A percentile compares a stretch with the other conserved stretches of the same genome.
phyloP scores from a whole-genome alignment of 2,329 filamentous ascomycete genomes.

The Tympanopsis confertula region DNA sequence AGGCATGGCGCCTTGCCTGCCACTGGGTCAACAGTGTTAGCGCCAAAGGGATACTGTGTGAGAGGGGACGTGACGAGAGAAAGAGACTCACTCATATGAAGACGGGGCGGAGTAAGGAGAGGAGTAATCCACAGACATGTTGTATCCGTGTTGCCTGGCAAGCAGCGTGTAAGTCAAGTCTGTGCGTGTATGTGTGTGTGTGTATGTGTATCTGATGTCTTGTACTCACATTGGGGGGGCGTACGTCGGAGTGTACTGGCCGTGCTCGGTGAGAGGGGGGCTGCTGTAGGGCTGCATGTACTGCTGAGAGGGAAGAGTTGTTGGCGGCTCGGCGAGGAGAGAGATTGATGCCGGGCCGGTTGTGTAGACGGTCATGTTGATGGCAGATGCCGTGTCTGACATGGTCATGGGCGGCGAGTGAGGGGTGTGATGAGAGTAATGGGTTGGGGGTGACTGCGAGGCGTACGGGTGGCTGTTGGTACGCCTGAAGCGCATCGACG shows the following conservation, averaged over 20 bases:
- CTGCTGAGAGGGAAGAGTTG: constrained; percentile 25
- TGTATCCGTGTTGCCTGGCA: background rate
- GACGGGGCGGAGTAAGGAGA: background rate
- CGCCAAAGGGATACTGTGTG: too few species aligned
- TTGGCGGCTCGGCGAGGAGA: constrained; percentile 35
- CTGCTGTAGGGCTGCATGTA: constrained; percentile 34
- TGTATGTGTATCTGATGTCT: too few species aligned
- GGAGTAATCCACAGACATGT: background rate
- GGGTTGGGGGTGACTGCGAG: too few species aligned
- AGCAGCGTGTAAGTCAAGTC: too few species aligned
- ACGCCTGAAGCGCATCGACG: constrained; percentile 35
- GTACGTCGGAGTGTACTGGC: background rate
- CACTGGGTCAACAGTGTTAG: background rate
- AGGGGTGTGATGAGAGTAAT: too few species aligned
- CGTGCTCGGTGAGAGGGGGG: background rate
- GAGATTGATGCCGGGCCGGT: constrained; percentile 36
- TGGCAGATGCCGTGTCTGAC: constrained; percentile 26
- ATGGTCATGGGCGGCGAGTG: constrained; percentile 28
- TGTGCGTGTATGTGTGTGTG: too few species aligned
- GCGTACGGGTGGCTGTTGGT: constrained; percentile 18
- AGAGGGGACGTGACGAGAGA: too few species aligned
- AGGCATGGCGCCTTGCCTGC: constrained; percentile 5
- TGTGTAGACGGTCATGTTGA: constrained; percentile 36
- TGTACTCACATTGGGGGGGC: background rate
- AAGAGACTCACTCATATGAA: background rate